Evolutionary conservation across 495 filamentous ascomycete genomes (phyloP), one percentile per base, ranked within the genome.

Genomic region (Aspergillus ostianus): DNA sequence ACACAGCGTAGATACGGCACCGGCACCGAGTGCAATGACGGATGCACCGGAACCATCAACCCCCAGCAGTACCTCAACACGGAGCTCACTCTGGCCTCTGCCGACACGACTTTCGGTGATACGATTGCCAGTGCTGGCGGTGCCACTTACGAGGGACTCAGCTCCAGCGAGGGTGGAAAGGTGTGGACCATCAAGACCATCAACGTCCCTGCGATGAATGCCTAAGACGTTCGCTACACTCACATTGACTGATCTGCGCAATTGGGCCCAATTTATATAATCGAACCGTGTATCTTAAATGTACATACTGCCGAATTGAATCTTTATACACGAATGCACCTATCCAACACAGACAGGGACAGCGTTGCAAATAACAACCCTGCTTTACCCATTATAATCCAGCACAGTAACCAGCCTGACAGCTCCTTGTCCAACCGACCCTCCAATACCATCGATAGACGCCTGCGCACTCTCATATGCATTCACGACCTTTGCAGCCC

Each of bases 11-110:
- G 73, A 21, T 75, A 72, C 46, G 73, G 74, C 9, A 76, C 72
- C 12, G 73, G 72, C 29, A 75, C 72, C 19, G 72, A 76, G 57
- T 76, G 75, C 47, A 57, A 75, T 47, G 32, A 56, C 15, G 56
- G 57, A 51, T 77, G 73, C 66, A 72, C 68, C 0, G 70, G 72
- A 18, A 74, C 74, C 15, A 63, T 73, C 26, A 67, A 65, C 18
- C 50, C 65, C 0, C 74, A 77, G 61, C 44, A 69, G 48, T 76
- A 77, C 58, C 21, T 71, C 53, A 68, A 71, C 59, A 76, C 74
- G 2, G 56, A 57, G 17, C 73, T 76, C 57, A 77, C 68, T 13
- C 65, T 77, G 12, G 69, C 64, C 2, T 57, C 59, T 1, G 68
- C 69, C 21, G 74, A 77, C 41, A 56, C 61, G 19, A 71, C 64